phyloP scores from a whole-genome alignment of 306 rosid genomes.

The Delonix regia region DNA sequence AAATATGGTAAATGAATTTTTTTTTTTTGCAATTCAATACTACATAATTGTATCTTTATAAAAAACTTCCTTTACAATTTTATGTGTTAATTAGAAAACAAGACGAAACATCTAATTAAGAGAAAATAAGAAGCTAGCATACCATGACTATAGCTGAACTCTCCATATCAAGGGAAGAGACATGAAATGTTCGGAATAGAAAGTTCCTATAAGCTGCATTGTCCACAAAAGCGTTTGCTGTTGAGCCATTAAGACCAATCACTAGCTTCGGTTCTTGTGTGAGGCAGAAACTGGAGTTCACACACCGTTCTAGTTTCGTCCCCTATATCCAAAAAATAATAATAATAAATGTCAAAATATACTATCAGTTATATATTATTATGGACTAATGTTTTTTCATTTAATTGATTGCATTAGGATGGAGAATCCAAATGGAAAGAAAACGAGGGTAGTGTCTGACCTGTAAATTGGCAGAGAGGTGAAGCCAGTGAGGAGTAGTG shows the following conservation, averaged over 20 bases:
- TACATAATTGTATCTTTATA: too few species aligned
- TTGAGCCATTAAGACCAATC: slow-evolving; percentile 48
- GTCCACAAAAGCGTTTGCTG: slow-evolving; percentile 49
- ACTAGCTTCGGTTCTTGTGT: slow-evolving; percentile 48
- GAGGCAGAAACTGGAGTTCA: slow-evolving; percentile 48
- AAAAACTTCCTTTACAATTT: too few species aligned
- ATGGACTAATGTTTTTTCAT: too few species aligned
- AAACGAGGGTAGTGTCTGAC: slow-evolving; percentile 9
- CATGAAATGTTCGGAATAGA: slow-evolving; percentile 40
- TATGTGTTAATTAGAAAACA: too few species aligned
- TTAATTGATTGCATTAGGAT: too few species aligned
- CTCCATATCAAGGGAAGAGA: slow-evolving; percentile 53
- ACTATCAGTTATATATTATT: too few species aligned
- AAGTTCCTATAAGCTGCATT: slow-evolving; percentile 59
- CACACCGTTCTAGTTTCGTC: slow-evolving; percentile 41
- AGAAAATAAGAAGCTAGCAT: neutral
- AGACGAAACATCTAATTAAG: too few species aligned
- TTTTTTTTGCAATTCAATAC: too few species aligned
- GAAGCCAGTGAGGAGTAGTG: slow-evolving; percentile 45
- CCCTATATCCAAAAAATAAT: slow-evolving; percentile 30
- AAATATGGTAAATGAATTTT: too few species aligned
- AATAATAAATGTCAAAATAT: too few species aligned
- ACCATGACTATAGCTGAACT: slow-evolving; percentile 59
- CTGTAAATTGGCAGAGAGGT: slow-evolving; percentile 46
- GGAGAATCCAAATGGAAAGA: too few species aligned